A percentile compares a stretch with the other conserved stretches of the same genome.
These are phyloP conservation scores for Acephala macrosclerotiorum DNA, from an alignment of 2,329 filamentous ascomycete species.

Conservation along the genomic window DNA sequence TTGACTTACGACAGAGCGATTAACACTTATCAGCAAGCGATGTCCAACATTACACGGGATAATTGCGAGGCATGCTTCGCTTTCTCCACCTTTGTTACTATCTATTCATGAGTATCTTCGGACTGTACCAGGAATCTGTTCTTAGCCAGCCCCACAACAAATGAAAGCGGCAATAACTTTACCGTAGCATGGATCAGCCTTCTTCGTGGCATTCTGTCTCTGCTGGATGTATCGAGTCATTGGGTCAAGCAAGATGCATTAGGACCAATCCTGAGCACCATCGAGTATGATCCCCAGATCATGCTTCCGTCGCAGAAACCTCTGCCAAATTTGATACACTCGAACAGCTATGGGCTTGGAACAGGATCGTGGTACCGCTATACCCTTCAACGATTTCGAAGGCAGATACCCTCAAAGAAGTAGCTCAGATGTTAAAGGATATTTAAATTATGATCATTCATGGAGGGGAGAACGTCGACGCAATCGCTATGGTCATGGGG, in stretches of 20 bases:
- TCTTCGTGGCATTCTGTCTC: constrained; percentile 13
- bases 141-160: constrained; percentile 14
- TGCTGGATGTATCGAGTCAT: constrained; percentile 9
- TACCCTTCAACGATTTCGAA: too few species aligned
- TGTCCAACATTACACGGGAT: constrained; percentile 16
- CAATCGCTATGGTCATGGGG: too few species aligned
- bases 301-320: too few species aligned
- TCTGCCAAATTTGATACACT: too few species aligned
- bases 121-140: constrained; percentile 20
- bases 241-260: constrained; percentile 19
- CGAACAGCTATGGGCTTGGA: too few species aligned
- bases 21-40: constrained; percentile 15
- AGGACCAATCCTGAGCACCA: constrained; percentile 4
- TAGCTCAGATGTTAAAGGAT: too few species aligned
- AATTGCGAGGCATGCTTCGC: constrained; percentile 28
- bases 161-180: not conserved
- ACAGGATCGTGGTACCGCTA: too few species aligned
- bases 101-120: constrained; percentile 24
- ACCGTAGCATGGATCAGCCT: constrained; percentile 26
- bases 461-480: too few species aligned
- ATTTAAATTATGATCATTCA: too few species aligned
- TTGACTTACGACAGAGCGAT: constrained; percentile 24
- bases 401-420: too few species aligned
- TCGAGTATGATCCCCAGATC: not conserved
- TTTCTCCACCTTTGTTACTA: constrained; percentile 19